Evolutionary conservation across 768 basidiomycete species (phyloP).

Genomic region (Russula sp.): DNA sequence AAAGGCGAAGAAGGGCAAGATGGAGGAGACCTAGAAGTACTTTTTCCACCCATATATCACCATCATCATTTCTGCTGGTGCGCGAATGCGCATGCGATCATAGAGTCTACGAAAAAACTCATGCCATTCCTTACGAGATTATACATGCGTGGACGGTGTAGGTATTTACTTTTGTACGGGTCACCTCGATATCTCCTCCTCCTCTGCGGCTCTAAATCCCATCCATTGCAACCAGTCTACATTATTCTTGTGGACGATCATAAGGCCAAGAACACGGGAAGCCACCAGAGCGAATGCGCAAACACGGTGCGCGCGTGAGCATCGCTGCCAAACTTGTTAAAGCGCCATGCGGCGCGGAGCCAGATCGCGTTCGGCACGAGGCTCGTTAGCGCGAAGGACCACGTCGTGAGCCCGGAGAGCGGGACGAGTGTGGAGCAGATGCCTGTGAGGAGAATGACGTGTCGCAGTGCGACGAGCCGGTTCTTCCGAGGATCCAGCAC

Average conservation of each 20-base stretch:
- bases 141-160: neutral
- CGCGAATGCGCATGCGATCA: neutral
- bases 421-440: constrained; percentile 80
- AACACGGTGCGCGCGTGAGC: constrained; percentile 76
- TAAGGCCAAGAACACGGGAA: constrained; percentile 87
- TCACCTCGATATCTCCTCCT: constrained; percentile 15
- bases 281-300: constrained; percentile 81
- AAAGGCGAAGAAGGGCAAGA: constrained; percentile 32
- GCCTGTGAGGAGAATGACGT: constrained; percentile 71
- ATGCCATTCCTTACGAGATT: neutral
- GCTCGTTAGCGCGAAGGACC: constrained; percentile 78
- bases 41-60: neutral
- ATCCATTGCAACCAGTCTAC: constrained; percentile 72
- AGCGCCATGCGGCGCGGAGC: constrained; percentile 64
- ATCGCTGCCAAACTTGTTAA: constrained; percentile 70
- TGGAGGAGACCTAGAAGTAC: constrained; percentile 16
- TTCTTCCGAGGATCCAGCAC: constrained; percentile 77
- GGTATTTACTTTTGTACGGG: neutral
- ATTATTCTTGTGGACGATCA: constrained; percentile 94
- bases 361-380: constrained; percentile 73
- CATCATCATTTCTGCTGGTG: neutral
- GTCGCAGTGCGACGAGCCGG: constrained; percentile 79
- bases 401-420: constrained; percentile 89
- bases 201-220: constrained; percentile 36
- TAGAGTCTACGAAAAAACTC: constrained; percentile 4